Percentiles rank a stretch among this genome's conserved stretches.
Evolutionary conservation across 2,329 filamentous ascomycete species (phyloP).

Genomic region (Curvularia eragrostidis): DNA sequence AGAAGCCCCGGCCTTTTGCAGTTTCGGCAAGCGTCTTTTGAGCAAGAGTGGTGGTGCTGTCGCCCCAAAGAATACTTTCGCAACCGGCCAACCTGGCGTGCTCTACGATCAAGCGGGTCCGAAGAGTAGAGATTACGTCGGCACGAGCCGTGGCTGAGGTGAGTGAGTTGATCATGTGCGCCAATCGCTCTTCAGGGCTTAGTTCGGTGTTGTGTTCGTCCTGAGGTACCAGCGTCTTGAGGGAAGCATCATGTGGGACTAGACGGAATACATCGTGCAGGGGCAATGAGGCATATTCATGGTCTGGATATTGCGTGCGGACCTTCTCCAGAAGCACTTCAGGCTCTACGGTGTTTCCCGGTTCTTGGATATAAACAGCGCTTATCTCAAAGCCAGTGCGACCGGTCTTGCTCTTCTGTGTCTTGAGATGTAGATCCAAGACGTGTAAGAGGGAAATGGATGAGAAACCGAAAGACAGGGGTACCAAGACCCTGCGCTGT

Average conservation of each 20-base stretch:
- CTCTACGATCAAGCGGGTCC: constrained; percentile 71
- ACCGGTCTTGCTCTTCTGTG: constrained; percentile 69
- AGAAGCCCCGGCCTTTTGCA: constrained; percentile 86
- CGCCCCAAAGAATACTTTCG: constrained; percentile 78
- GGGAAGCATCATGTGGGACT: constrained; percentile 28
- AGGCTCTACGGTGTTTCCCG: constrained; percentile 21
- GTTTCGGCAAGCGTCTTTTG: constrained; percentile 86
- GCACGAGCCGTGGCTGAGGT: constrained; percentile 76
- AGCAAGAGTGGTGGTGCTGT: constrained; percentile 86
- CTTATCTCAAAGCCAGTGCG: constrained; percentile 72
- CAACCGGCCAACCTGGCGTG: constrained; percentile 61
- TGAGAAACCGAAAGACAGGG: constrained; percentile 82
- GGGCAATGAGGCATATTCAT: constrained; percentile 67
- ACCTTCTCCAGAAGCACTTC: constrained; percentile 45
- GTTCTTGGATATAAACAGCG: constrained; percentile 57
- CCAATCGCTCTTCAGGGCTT: constrained; percentile 41
- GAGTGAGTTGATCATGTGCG: constrained; percentile 66
- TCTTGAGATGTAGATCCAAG: constrained; percentile 71
- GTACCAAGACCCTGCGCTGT: constrained; percentile 70
- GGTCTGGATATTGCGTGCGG: constrained; percentile 67
- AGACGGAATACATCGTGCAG: constrained; percentile 64
- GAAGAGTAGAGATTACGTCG: constrained; percentile 75
- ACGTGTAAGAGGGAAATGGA: constrained; percentile 80
- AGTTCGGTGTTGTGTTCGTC: not conserved
- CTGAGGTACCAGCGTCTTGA: constrained; percentile 29